Evolutionary conservation across 441 rosid species (phyloP), one percentile per base, ranked within the genome.

Genomic region (Corymbia citriodora): DNA sequence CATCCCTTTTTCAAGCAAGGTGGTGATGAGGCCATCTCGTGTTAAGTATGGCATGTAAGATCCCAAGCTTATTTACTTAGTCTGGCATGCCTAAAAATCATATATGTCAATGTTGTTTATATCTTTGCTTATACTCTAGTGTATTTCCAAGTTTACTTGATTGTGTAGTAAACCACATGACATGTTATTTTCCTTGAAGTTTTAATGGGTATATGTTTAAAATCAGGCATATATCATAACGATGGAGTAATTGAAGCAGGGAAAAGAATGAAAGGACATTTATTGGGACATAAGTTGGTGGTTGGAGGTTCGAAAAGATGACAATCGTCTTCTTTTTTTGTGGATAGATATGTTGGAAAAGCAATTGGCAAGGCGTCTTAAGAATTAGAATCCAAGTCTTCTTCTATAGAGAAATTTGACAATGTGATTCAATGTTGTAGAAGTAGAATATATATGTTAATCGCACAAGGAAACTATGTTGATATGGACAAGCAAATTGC

Each of bases 321-420:
- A 18, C 4, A 55, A 2, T 8, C 0, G 2, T 19, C 10, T 2
- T 19, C 1, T 55, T 0, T 19, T 55, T 55, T 55, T 55, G 59
- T 55, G 59, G 59, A 55, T 19, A 55, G 25, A 19, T 25, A 16
- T 25, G 31, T 27, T 61, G 68, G 68, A 61, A 61, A 61, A 25
- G 31, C 16, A 61, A 61, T 10, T 27, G 68, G 4, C 0, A 8
- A 27, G 31, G 68, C 16, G 4, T 61, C 68, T 61, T 59, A 27
- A 61, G 70, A 61, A 29, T 61, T 61, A 27, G 31, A 61, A 27
- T 11, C 29, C 13, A 29, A 61, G 68, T 61, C 6, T 5, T 40
- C 45, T 1, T 40, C 1, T 40, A 40, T 40, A 6, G 45, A 40
- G 45, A 40, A 40, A 40, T 40, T 40, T 40, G 45, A 40, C 45